Percentiles rank a stretch among this genome's conserved stretches.
phyloP scores from a whole-genome alignment of 2,329 filamentous ascomycete genomes.

The Penicillium palitans region DNA sequence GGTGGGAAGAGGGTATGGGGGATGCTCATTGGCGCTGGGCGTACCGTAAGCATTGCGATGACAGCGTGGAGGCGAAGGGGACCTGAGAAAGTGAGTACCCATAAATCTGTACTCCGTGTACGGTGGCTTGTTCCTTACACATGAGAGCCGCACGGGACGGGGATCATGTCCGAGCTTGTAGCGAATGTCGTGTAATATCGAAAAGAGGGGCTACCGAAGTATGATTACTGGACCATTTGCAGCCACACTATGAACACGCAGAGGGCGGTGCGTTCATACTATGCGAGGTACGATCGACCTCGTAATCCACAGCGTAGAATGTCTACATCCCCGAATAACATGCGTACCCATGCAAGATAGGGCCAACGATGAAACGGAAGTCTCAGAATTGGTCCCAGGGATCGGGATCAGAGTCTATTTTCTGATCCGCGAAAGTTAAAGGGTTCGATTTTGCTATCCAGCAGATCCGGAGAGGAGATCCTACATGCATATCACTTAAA shows the following conservation, averaged over 20 bases:
- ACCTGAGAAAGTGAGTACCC: neutral
- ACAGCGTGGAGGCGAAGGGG: conserved; percentile 5
- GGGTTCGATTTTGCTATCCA: conserved; percentile 6
- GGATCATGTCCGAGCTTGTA: neutral
- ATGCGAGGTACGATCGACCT: conserved; percentile 7
- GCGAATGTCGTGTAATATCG: conserved; percentile 3
- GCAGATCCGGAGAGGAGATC: conserved; percentile 14
- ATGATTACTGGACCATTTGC: neutral
- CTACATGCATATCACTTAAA: conserved; percentile 20
- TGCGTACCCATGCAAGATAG: neutral
- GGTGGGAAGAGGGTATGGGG: conserved; percentile 1
- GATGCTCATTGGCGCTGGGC: conserved; percentile 12
- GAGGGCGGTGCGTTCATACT: neutral
- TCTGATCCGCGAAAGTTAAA: conserved; percentile 17
- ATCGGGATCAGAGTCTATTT: conserved; percentile 15
- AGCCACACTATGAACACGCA: neutral
- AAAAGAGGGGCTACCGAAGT: neutral
- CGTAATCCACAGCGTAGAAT: neutral
- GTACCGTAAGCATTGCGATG: neutral
- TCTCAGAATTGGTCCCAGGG: neutral
- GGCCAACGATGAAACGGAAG: neutral
- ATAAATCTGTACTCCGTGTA: neutral
- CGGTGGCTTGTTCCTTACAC: conserved; percentile 12
- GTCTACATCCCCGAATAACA: neutral
- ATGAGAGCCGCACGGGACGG: conserved; percentile 16